Evolutionary conservation across 83 land plant genomes (phyloP).

Genomic region (Picea abies): DNA sequence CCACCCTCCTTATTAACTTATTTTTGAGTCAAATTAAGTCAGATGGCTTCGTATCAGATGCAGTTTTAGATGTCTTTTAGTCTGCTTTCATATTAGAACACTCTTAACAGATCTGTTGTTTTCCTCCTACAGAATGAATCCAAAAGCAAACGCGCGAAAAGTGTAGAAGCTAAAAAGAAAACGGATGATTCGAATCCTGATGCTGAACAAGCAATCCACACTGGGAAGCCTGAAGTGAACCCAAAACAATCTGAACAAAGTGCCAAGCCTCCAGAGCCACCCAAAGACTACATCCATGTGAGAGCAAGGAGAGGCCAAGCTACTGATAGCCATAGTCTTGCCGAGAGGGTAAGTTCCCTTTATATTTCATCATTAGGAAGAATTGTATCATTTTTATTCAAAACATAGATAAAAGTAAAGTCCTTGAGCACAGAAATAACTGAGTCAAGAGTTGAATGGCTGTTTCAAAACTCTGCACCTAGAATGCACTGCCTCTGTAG

Average conservation of each 20-base stretch:
- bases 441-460: not conserved
- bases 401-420: not conserved
- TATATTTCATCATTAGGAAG: not conserved
- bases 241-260: slow-evolving; percentile 5
- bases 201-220: not conserved
- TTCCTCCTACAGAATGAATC: not conserved
- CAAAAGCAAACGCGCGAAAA: not conserved
- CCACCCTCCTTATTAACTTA: not conserved
- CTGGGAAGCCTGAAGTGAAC: not conserved
- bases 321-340: slow-evolving; percentile 22
- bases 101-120: not conserved
- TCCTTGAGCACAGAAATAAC: not conserved
- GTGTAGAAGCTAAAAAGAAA: not conserved
- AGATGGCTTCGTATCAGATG: not conserved
- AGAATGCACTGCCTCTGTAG: no score
- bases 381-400: not conserved
- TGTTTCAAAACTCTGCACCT: not conserved
- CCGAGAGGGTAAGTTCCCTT: slow-evolving; percentile 17
- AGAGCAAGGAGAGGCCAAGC: slow-evolving; percentile 22
- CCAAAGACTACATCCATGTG: slow-evolving; percentile 24
- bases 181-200: not conserved
- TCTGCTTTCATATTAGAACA: not conserved
- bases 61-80: not conserved
- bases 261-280: slow-evolving; percentile 16
- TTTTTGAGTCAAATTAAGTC: not conserved